Evolutionary conservation across 768 basidiomycete genomes (phyloP).

Genomic region (Fomitopsis pulvina): DNA sequence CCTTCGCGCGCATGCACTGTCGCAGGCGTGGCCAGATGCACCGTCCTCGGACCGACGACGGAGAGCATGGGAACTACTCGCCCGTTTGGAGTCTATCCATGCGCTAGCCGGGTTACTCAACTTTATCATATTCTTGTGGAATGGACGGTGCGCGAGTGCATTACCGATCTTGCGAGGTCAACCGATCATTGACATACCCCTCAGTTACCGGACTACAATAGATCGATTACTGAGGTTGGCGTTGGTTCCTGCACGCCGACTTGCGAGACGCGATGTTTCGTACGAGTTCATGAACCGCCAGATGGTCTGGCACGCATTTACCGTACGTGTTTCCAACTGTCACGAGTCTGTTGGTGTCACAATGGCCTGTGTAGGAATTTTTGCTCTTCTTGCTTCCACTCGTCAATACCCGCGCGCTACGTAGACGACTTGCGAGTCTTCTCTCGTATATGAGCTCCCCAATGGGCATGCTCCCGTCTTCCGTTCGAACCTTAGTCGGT

Average conservation of each 20-base stretch:
- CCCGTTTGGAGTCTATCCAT: constrained; percentile 61
- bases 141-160: constrained; percentile 83
- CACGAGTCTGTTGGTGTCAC: not conserved
- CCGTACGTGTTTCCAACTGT: constrained; percentile 45
- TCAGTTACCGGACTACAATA: constrained; percentile 77
- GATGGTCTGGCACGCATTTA: constrained; percentile 99
- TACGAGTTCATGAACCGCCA: constrained; percentile 99
- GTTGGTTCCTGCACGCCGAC: constrained; percentile 63
- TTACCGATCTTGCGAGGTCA: constrained; percentile 5
- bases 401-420: constrained; percentile 60
- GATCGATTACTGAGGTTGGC: constrained; percentile 74
- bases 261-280: constrained; percentile 78
- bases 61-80: constrained; percentile 65
- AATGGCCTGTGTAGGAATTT: constrained; percentile 64
- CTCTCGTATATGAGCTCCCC: constrained; percentile 19
- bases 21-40: constrained; percentile 85
- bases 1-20: constrained; percentile 68
- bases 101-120: constrained; percentile 59
- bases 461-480: constrained; percentile 24
- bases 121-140: constrained; percentile 78
- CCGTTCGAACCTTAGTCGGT: constrained; percentile 23
- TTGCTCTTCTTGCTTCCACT: constrained; percentile 87
- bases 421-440: constrained; percentile 43
- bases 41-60: constrained; percentile 73
- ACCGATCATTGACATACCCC: not conserved